Conservation (phyloP, 768 basidiomycete species). For the Rossbeevera mucosa region DNA sequence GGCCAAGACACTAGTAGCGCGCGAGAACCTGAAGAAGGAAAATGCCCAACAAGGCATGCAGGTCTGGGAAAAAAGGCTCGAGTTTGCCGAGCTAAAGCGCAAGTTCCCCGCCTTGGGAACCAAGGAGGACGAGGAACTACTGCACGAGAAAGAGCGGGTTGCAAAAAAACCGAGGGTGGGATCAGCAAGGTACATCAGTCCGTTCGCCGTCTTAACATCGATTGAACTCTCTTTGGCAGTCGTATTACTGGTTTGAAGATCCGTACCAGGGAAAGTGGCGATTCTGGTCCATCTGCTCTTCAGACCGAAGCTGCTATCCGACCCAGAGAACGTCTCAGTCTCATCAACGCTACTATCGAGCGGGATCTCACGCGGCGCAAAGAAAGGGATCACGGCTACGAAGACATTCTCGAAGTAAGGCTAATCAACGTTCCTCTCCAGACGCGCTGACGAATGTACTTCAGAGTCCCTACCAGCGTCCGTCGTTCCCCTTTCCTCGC, state of each 20-base stretch:
- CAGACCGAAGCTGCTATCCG: slow-evolving; percentile 48
- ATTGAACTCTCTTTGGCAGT: slow-evolving; percentile 22
- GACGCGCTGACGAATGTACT: slow-evolving; percentile 7
- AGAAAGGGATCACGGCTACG: slow-evolving; percentile 78
- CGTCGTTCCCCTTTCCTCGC: slow-evolving; percentile 51
- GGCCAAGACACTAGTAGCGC: slow-evolving; percentile 58
- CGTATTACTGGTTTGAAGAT: slow-evolving; percentile 52
- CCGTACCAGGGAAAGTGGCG: slow-evolving; percentile 43
- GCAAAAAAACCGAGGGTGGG: slow-evolving; percentile 52
- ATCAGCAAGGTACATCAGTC: slow-evolving; percentile 7
- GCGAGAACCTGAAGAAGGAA: slow-evolving; percentile 77
- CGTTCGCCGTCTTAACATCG: background rate
- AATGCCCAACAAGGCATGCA: slow-evolving; percentile 49
- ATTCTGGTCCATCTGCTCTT: slow-evolving; percentile 35
- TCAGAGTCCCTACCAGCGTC: slow-evolving; percentile 69
- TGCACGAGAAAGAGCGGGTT: slow-evolving; percentile 66
- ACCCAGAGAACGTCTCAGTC: slow-evolving; percentile 61
- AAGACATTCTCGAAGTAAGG: slow-evolving; percentile 79
- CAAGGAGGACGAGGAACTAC: slow-evolving; percentile 66
- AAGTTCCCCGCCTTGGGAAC: slow-evolving; percentile 57
- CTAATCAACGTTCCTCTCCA: background rate
- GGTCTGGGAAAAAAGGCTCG: slow-evolving; percentile 77
- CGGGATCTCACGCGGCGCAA: slow-evolving; percentile 60
- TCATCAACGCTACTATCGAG: slow-evolving; percentile 52
- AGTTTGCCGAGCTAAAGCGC: slow-evolving; percentile 75